These are phyloP conservation scores for Licmophora abbreviata DNA, from an alignment of 108 stramenopile genomes.

Conservation along the genomic window DNA sequence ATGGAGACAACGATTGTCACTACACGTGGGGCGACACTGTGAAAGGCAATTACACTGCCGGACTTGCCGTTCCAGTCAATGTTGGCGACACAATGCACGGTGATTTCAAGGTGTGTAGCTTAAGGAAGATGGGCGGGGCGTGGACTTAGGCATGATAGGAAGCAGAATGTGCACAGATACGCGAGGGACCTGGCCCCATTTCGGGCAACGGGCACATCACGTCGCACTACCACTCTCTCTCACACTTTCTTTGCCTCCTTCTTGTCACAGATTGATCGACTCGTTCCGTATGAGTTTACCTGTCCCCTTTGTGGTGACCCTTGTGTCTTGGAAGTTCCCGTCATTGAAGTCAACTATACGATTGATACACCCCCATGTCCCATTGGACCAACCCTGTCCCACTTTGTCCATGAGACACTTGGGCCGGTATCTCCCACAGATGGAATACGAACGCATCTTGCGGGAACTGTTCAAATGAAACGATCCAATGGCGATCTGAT, in stretches of 20 bases:
- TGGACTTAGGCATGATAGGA: neutral
- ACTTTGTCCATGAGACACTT: neutral
- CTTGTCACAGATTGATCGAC: slow-evolving; percentile 3
- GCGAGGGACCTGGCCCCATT: too few relatives aligned
- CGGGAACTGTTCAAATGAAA: neutral
- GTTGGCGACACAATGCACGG: neutral
- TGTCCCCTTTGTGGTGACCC: slow-evolving; percentile 1
- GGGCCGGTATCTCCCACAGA: neutral
- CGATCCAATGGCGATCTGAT: neutral
- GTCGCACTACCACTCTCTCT: too few relatives aligned
- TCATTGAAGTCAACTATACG: neutral
- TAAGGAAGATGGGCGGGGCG: neutral
- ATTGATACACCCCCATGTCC: slow-evolving; percentile 2
- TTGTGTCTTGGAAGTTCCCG: slow-evolving; percentile 1
- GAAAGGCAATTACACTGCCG: neutral
- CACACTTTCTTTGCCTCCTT: neutral
- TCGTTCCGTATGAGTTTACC: slow-evolving; percentile 1
- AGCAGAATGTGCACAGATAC: too few relatives aligned
- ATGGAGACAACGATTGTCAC: slow-evolving; percentile 6
- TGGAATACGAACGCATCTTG: slow-evolving; percentile 2
- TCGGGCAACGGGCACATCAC: too few relatives aligned
- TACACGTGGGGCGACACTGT: slow-evolving; percentile 5
- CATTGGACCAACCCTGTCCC: neutral
- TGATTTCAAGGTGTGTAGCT: neutral
- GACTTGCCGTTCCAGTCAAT: neutral